Evolutionary conservation across 2,329 filamentous ascomycete species (phyloP).

Genomic region (Aspergillus sp.): DNA sequence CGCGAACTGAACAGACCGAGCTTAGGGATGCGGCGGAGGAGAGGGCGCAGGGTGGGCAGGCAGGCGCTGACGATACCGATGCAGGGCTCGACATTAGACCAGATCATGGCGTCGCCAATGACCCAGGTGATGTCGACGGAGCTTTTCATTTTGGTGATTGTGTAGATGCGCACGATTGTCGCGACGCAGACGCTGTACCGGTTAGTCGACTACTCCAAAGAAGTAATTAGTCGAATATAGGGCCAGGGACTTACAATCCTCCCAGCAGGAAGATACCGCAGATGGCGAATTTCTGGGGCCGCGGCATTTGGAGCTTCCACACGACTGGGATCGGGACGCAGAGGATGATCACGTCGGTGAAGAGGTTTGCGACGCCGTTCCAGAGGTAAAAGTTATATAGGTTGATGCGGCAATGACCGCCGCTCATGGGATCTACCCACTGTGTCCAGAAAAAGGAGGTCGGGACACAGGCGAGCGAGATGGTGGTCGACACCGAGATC

Average conservation of each 20-base stretch:
- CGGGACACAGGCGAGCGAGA: constrained; percentile 14
- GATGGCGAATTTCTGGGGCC: constrained; percentile 12
- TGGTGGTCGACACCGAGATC: constrained; percentile 9
- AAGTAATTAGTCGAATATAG: not conserved
- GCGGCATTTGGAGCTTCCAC: constrained; percentile 18
- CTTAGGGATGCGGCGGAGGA: constrained; percentile 6
- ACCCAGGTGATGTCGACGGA: constrained; percentile 20
- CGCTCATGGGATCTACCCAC: constrained; percentile 12
- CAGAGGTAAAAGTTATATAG: constrained; percentile 19
- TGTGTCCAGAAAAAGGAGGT: constrained; percentile 20
- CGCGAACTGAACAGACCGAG: too few species aligned
- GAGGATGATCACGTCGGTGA: constrained; percentile 20
- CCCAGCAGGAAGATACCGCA: constrained; percentile 20
- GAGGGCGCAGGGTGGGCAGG: constrained; percentile 18
- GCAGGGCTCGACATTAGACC: constrained; percentile 24
- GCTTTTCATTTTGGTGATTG: constrained; percentile 15
- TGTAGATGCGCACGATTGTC: constrained; percentile 18
- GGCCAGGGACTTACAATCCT: constrained; percentile 14
- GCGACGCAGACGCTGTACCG: constrained; percentile 19
- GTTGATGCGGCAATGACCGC: constrained; percentile 9
- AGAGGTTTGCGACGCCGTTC: constrained; percentile 18
- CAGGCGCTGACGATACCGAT: constrained; percentile 24
- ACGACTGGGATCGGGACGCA: constrained; percentile 18
- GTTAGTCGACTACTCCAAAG: not conserved
- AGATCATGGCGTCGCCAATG: constrained; percentile 21